Base-by-base conservation (phyloP, 176 grass and related monocot genomes). In the Poa annua region DNA sequence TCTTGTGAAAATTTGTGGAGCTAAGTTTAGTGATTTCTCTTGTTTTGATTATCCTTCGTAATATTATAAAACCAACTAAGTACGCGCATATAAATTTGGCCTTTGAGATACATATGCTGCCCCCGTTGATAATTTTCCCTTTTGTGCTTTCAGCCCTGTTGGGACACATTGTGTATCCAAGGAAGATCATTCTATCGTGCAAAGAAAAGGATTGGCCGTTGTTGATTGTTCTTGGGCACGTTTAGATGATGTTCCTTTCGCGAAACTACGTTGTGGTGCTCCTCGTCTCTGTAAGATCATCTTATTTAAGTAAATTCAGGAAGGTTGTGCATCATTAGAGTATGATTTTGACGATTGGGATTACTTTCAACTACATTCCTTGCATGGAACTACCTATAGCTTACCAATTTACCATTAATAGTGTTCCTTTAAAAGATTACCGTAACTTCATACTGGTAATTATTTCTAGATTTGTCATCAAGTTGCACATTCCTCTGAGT, bases 221-320 rank as follows among this genome's bases (percentile, higher is more conserved):
- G 96, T 98, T 65, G 96, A 93, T 80, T 98, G 92, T 81, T 95
- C 96, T n/a, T 98, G 96, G 96, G 96, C 96, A 79, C 96, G 92
- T 62, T 87, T 98, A 65, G 91, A 89, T 80, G 96, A 98, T 80
- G 96, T 98, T 47, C 96, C 96, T 80, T 98, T 98, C 42, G 85
- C 83, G 50, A 98, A 98, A 84, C 92, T 98, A 60, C 96, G 96
- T 8, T 98, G 96, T 71, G 89, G 96, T 60, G 92, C 96, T 52
- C 96, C 96, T 74, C 92, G 96, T 80, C 90, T 98, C 33, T 90
- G 96, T 98, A 93, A 90, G 92, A 76, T 80, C 62, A 50, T 59
- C 20, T 0, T 85, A 20, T 68, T 32, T 55, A 15, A 61, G 51
- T 81, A 72, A 35, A 36, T 71, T 64, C 22, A 76, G 36, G 62